phyloP scores from a whole-genome alignment of 805 yeast species.

The Pichia cabralensis region DNA sequence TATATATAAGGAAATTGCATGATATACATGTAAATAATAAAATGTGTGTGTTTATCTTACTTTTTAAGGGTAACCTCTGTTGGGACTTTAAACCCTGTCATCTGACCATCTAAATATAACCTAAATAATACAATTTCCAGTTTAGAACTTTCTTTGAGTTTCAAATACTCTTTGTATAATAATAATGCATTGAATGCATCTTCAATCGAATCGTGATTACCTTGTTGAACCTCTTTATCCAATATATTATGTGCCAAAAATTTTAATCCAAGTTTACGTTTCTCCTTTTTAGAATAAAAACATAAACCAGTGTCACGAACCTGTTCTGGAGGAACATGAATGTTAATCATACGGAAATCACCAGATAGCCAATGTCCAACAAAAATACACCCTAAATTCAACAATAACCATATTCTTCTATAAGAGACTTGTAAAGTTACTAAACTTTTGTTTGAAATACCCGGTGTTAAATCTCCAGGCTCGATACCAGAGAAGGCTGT shows the following conservation, averaged over 20 bases:
- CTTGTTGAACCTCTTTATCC: constrained; percentile 71
- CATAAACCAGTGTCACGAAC: constrained; percentile 83
- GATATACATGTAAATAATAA: too few relatives aligned
- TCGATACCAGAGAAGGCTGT: constrained; percentile 93
- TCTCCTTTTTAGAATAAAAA: constrained; percentile 63
- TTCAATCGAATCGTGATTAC: constrained; percentile 94
- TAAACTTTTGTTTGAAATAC: constrained; percentile 50
- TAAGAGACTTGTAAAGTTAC: constrained; percentile 79
- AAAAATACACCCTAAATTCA: constrained; percentile 83
- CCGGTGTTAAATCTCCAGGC: constrained; percentile 78
- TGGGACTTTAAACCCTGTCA: constrained; percentile 44
- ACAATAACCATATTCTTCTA: constrained; percentile 78
- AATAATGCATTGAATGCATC: constrained; percentile 84
- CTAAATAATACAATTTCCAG: constrained; percentile 54
- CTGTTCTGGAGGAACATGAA: constrained; percentile 76
- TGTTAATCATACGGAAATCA: constrained; percentile 88
- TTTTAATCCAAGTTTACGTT: constrained; percentile 72
- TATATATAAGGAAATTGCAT: too few relatives aligned
- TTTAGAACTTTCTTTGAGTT: constrained; percentile 45
- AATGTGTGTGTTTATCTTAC: too few relatives aligned
- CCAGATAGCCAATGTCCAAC: constrained; percentile 91
- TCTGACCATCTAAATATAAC: constrained; percentile 64
- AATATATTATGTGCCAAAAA: constrained; percentile 77
- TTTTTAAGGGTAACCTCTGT: constrained; percentile 4
- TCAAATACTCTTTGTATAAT: constrained; percentile 62